A percentile compares a stretch with the other conserved stretches of the same genome.
Conservation (phyloP, 2,329 filamentous ascomycete species). For the Byssochlamys sp. region DNA sequence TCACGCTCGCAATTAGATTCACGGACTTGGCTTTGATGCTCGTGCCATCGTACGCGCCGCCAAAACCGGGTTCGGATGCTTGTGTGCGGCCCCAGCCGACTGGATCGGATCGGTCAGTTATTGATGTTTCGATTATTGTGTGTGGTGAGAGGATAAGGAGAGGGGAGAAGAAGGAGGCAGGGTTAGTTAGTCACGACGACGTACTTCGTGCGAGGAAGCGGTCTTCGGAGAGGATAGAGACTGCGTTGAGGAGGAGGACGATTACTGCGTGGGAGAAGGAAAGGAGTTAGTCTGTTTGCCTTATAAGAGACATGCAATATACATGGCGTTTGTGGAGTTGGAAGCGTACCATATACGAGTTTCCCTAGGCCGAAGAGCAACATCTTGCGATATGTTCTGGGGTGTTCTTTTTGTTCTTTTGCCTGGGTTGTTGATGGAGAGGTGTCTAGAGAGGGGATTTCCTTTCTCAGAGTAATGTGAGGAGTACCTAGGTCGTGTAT, state of each 20-base stretch:
- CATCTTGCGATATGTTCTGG: slow-evolving; percentile 40
- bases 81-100: slow-evolving; percentile 65
- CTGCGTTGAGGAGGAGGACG: slow-evolving; percentile 83
- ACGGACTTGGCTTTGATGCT: slow-evolving; percentile 80
- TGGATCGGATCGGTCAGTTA: slow-evolving; percentile 26
- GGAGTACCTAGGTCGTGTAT: neutral
- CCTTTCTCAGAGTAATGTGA: neutral
- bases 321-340: neutral
- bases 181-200: slow-evolving; percentile 5
- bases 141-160: neutral
- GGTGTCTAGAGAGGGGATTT: neutral
- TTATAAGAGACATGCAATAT: neutral
- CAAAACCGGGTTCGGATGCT: slow-evolving; percentile 62
- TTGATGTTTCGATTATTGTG: neutral
- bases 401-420: neutral
- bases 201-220: slow-evolving; percentile 75
- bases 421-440: neutral
- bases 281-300: no score
- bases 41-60: slow-evolving; percentile 58
- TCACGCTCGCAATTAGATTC: slow-evolving; percentile 78
- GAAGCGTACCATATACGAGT: slow-evolving; percentile 58
- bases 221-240: slow-evolving; percentile 89
- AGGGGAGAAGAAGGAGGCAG: neutral
- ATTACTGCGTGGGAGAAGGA: slow-evolving; percentile 45
- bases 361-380: slow-evolving; percentile 61